phyloP scores from a whole-genome alignment of 1,139 yeast species.

The Debaryomycetaceae sp. region DNA sequence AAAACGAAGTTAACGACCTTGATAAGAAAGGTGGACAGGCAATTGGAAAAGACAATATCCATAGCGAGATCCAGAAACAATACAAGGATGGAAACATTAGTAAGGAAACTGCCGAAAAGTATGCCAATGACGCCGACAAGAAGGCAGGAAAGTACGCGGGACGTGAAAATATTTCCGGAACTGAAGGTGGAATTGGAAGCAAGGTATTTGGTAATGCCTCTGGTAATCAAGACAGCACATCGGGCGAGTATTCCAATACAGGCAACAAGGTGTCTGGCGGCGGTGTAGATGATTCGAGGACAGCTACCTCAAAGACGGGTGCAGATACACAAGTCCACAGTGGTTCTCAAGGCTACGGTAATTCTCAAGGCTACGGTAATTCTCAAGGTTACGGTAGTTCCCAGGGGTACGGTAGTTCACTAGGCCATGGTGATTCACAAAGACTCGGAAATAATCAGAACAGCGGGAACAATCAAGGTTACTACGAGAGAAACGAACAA shows the following conservation, averaged over 20 bases:
- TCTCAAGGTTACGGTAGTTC: too few species aligned
- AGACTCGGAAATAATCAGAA: too few species aligned
- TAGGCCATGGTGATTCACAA: too few species aligned
- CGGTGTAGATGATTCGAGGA: constrained; percentile 8
- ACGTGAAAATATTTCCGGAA: constrained; percentile 27
- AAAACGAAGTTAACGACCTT: constrained; percentile 16
- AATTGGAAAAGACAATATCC: constrained; percentile 21
- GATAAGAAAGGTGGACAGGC: constrained; percentile 21
- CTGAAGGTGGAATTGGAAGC: constrained; percentile 28
- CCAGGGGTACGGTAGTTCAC: too few species aligned
- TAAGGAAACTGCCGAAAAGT: constrained; percentile 26
- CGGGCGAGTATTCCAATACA: too few species aligned
- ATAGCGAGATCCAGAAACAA: constrained; percentile 22
- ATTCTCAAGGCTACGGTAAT: too few species aligned
- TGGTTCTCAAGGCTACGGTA: too few species aligned
- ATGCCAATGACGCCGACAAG: constrained; percentile 25
- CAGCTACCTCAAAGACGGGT: constrained; percentile 10
- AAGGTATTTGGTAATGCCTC: constrained; percentile 14
- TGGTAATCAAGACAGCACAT: too few species aligned
- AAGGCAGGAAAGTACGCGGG: constrained; percentile 27
- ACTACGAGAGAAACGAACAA: too few species aligned
- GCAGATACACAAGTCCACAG: too few species aligned
- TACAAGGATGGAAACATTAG: constrained; percentile 28
- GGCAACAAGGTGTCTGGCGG: too few species aligned
- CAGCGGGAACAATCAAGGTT: too few species aligned